Conservation (phyloP, 129 eudicot species). For the Heracleum sosnowskyi region DNA sequence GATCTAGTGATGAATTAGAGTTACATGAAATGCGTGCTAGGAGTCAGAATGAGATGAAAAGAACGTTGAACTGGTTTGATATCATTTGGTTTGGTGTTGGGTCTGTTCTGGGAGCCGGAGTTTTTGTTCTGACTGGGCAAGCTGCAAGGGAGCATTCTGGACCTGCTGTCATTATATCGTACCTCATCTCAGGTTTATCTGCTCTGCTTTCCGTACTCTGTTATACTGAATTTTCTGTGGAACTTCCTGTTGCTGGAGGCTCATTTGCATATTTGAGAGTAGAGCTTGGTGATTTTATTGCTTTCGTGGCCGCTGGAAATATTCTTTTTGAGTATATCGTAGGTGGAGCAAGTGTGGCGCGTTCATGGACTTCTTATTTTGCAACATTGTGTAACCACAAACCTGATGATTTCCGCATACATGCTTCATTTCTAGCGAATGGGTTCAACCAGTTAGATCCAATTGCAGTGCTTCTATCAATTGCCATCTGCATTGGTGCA, state of each 20-base stretch:
- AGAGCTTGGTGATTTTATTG: constrained; percentile 72
- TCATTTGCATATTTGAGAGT: constrained; percentile 71
- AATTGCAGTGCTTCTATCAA: constrained; percentile 36
- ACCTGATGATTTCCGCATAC: constrained; percentile 47
- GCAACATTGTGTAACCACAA: constrained; percentile 63
- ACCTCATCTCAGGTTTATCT: constrained; percentile 54
- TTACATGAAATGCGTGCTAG: constrained; percentile 41
- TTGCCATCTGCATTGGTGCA: constrained; percentile 30
- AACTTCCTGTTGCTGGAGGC: constrained; percentile 84
- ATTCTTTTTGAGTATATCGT: constrained; percentile 62
- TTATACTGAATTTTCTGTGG: constrained; percentile 73
- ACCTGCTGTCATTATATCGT: constrained; percentile 62
- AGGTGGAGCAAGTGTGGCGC: constrained; percentile 66
- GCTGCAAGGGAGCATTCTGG: constrained; percentile 57
- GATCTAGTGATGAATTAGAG: constrained; percentile 50
- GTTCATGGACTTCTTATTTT: constrained; percentile 76
- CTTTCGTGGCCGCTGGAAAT: constrained; percentile 77
- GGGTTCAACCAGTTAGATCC: constrained; percentile 73
- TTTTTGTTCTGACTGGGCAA: constrained; percentile 71
- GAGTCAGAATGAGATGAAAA: constrained; percentile 55
- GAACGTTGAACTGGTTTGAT: constrained; percentile 63
- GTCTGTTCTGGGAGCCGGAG: constrained; percentile 76
- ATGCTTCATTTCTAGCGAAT: constrained; percentile 22
- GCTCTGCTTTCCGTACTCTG: constrained; percentile 76
- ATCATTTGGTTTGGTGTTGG: constrained; percentile 78